Evolutionary conservation across 768 basidiomycete genomes (phyloP), one percentile per base, ranked within the genome.

Genomic region (Tulasnella sp.): DNA sequence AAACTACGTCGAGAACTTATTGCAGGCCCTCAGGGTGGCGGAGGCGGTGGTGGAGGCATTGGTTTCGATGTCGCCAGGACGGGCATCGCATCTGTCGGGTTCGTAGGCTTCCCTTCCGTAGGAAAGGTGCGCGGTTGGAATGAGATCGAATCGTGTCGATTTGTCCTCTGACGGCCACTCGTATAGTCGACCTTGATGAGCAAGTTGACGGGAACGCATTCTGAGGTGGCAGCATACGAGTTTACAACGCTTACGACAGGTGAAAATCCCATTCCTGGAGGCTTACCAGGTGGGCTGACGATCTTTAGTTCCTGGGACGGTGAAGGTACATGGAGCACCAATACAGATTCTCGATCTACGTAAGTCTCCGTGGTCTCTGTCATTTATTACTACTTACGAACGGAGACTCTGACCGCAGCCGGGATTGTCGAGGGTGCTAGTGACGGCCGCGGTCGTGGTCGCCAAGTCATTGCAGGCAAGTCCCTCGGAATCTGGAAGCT

Each of bases 61-160:
- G 96, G 96, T 40, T 99, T 99, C 74, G 96, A 99, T 77, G 96
- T 99, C 35, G 94, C 94, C 39, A 78, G 91, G 68, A 99, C 96
- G 15, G 96, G 96, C 68, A 85, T 99, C 64, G 74, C 73, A 5
- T 69, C 67, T 62, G 73, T 76, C 2, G 96, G 94, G 17, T 91
- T 92, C 27, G 92, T 97, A 29, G 93, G 93, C 23, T 85, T 92
- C 68, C 91, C 91, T 19, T 92, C 89, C n/a, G 91, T 93, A 14
- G 91, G 91, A 70, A 93, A 93, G 79, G 90, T 83, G 49, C 49
- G 59, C 54, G 49, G 62, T 46, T 49, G 12, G 14, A 6, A 25
- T 11, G 65, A 32, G 27, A 56, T 25, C 3, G 6, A 17, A 14
- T 15, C n/a, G 43, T 12, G 14, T n/a, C 15, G 9, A 7, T 31